These are phyloP conservation scores for Chaetomiaceae sp. DNA, from an alignment of 2,329 filamentous ascomycete genomes.

Conservation along the genomic window DNA sequence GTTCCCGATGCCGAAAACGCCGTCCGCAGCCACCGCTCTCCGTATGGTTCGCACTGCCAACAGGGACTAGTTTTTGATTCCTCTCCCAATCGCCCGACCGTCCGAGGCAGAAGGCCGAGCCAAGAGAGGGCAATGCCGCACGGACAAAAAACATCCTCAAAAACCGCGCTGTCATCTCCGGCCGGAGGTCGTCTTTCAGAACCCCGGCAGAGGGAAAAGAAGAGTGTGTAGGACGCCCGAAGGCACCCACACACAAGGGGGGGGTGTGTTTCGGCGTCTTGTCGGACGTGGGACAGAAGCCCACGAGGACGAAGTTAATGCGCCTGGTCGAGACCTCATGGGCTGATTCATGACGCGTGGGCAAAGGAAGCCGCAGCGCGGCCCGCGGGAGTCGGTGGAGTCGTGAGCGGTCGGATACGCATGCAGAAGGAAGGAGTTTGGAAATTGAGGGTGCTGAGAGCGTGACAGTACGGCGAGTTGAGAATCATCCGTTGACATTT, in stretches of 20 bases:
- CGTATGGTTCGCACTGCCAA: conserved; percentile 75
- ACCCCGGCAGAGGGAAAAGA: conserved; percentile 47
- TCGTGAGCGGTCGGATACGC: conserved; percentile 20
- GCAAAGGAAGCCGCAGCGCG: conserved; percentile 36
- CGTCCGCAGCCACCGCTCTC: conserved; percentile 52
- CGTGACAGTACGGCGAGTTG: conserved; percentile 33
- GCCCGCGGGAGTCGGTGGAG: conserved; percentile 32
- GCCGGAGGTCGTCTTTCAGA: conserved; percentile 36
- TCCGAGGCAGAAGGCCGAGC: conserved; percentile 26
- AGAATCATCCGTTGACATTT: conserved; percentile 36
- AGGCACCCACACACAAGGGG: conserved; percentile 26
- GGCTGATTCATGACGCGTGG: conserved; percentile 41
- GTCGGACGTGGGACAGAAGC: conserved; percentile 35
- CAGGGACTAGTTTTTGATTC: conserved; percentile 93
- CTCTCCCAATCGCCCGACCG: conserved; percentile 48
- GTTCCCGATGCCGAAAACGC: conserved; percentile 11
- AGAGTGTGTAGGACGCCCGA: conserved; percentile 25
- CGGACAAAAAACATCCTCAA: conserved; percentile 96
- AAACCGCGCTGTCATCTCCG: conserved; percentile 64
- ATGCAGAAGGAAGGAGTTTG: conserved; percentile 13
- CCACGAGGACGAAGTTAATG: conserved; percentile 48
- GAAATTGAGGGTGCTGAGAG: conserved; percentile 38
- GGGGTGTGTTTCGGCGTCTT: conserved; percentile 44
- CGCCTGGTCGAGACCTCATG: conserved; percentile 50
- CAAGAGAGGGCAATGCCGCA: conserved; percentile 58